A percentile compares a stretch with the other conserved stretches of the same genome.
Evolutionary conservation across 176 grass and related monocot species (phyloP).

Genomic region (Oryza brachyantha): DNA sequence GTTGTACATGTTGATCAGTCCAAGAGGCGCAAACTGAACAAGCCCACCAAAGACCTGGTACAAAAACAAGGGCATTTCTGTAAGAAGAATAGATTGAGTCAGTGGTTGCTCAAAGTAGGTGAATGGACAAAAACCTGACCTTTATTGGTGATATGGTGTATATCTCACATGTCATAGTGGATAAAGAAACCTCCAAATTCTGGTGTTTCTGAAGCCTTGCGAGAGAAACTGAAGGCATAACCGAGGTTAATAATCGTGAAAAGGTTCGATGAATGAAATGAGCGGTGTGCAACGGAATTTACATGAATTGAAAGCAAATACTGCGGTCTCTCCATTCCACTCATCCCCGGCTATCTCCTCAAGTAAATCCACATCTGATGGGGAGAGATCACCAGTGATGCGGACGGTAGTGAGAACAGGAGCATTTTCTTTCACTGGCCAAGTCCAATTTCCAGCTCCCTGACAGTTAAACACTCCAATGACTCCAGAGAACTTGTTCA

Average conservation of each 20-base stretch:
- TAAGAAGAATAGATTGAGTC: background rate
- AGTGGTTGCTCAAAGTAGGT: background rate
- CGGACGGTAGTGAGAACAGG: background rate
- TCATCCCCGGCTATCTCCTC: constrained; percentile 37
- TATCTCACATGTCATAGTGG: constrained; percentile 42
- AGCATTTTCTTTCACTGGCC: constrained; percentile 38
- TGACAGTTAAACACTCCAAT: constrained; percentile 62
- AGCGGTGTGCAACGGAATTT: background rate
- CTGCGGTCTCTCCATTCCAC: constrained; percentile 45
- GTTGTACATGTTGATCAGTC: constrained; percentile 63
- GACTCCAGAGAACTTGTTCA: constrained; percentile 49
- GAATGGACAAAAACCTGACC: constrained; percentile 22
- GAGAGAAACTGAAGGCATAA: constrained; percentile 24
- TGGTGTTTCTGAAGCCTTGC: constrained; percentile 37
- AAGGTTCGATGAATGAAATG: background rate
- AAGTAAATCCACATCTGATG: constrained; percentile 47
- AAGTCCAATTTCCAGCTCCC: constrained; percentile 50
- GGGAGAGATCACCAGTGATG: constrained; percentile 32
- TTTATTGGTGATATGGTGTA: constrained; percentile 44
- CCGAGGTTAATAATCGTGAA: background rate
- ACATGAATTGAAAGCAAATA: constrained; percentile 61
- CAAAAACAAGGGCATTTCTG: background rate
- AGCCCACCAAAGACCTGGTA: constrained; percentile 17
- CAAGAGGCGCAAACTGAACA: constrained; percentile 39
- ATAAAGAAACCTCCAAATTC: constrained; percentile 33